Conservation (phyloP, 306 rosid species). For the Heteromeles arbutifolia region DNA sequence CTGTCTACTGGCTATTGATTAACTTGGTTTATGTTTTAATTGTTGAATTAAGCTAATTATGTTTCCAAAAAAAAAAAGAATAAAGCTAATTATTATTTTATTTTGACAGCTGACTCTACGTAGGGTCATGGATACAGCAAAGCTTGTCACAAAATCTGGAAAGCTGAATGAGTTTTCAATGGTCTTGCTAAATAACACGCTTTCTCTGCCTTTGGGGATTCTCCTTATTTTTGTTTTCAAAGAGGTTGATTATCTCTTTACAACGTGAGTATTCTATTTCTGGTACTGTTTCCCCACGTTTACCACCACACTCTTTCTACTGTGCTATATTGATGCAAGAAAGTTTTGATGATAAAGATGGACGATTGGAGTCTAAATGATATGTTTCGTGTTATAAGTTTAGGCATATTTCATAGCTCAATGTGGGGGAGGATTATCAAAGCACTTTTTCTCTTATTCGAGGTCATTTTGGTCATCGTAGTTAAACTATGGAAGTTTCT, state of each 20-base stretch:
- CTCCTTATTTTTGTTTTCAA: constrained; percentile 65
- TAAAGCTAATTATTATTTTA: constrained; percentile 23
- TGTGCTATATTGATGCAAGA: not conserved
- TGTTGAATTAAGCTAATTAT: constrained; percentile 19
- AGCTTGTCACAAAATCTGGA: constrained; percentile 80
- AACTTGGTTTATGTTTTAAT: constrained; percentile 1
- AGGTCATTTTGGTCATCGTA: not conserved
- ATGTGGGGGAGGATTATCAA: not conserved
- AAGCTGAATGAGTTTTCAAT: constrained; percentile 88
- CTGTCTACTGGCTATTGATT: not conserved
- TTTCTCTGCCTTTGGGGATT: constrained; percentile 87
- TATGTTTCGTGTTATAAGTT: not conserved
- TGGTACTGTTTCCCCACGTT: not conserved
- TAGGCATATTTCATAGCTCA: not conserved
- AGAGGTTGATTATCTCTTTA: constrained; percentile 83
- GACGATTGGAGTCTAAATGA: not conserved
- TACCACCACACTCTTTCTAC: not conserved
- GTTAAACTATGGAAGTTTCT: not conserved
- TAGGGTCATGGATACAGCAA: constrained; percentile 93
- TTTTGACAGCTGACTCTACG: constrained; percentile 76
- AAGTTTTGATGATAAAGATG: not conserved
- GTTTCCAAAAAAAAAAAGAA: too few species aligned
- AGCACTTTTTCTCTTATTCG: not conserved
- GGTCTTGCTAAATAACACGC: constrained; percentile 93
- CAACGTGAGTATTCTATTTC: constrained; percentile 56